These are phyloP conservation scores for Ophiosphaerella herpotricha DNA, from an alignment of 2,329 filamentous ascomycete genomes.

Conservation along the genomic window DNA sequence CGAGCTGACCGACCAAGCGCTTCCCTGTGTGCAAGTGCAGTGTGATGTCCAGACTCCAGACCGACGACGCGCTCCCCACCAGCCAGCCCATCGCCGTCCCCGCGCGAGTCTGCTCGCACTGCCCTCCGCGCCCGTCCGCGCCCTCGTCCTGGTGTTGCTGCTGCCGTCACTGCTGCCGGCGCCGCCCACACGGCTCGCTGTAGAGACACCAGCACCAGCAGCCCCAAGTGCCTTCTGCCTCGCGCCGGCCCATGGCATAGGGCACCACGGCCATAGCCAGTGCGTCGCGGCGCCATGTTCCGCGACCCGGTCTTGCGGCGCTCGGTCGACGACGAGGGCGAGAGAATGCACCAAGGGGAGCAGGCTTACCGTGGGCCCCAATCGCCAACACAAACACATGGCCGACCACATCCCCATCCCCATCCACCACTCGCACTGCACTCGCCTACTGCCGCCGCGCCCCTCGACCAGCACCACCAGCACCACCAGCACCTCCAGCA, in stretches of 20 bases:
- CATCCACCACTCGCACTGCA: constrained; percentile 16
- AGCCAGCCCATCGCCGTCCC: constrained; percentile 10
- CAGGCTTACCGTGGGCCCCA: constrained; percentile 39
- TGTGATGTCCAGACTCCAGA: constrained; percentile 12
- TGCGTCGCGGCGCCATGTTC: constrained; percentile 22
- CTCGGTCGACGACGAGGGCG: constrained; percentile 37
- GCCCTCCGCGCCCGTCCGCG: neutral
- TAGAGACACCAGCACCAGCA: constrained; percentile 5
- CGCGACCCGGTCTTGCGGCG: constrained; percentile 35
- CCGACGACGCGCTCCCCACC: constrained; percentile 12
- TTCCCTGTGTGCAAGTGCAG: constrained; percentile 19
- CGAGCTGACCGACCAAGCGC: constrained; percentile 27
- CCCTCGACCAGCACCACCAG: constrained; percentile 17
- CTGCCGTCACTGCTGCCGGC: constrained; percentile 8
- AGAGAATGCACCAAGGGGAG: constrained; percentile 43
- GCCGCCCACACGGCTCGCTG: neutral
- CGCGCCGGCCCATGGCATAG: constrained; percentile 16
- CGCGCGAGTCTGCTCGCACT: constrained; percentile 12
- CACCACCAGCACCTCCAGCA: constrained; percentile 38
- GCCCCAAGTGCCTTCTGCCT: constrained; percentile 9
- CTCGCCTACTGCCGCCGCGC: too few relatives aligned
- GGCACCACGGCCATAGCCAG: neutral
- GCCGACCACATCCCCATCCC: constrained; percentile 34
- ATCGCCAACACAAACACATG: constrained; percentile 44
- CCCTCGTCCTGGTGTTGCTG: constrained; percentile 1